phyloP scores from a whole-genome alignment of 176 grass and related monocot genomes.

The Chrysopogon serrulatus region DNA sequence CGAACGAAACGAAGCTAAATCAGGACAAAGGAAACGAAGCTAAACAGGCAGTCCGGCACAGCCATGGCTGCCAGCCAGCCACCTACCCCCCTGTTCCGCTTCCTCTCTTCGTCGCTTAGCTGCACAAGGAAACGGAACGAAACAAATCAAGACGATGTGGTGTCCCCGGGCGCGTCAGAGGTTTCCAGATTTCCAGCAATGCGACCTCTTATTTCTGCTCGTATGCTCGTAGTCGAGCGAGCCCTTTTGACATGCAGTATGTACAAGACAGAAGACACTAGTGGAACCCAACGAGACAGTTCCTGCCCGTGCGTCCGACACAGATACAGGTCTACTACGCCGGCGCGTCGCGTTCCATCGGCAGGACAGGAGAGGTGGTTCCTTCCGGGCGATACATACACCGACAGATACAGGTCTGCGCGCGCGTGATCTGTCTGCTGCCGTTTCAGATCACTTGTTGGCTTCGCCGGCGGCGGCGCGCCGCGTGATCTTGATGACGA shows the following conservation, averaged over 20 bases:
- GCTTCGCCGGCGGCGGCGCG: not conserved
- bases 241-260: too few relatives aligned
- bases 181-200: not conserved
- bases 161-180: too few relatives aligned
- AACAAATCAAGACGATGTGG: not conserved
- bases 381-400: not conserved
- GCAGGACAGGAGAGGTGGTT: not conserved
- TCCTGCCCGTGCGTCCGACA: not conserved
- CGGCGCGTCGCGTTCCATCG: too few relatives aligned
- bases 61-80: too few relatives aligned
- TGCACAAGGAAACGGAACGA: too few relatives aligned
- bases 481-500: conserved; percentile 70
- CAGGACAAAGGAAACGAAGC: too few relatives aligned
- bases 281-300: not conserved
- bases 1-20: not conserved
- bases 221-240: too few relatives aligned
- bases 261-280: not conserved
- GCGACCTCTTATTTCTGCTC: not conserved
- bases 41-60: too few relatives aligned
- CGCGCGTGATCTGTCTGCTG: too few relatives aligned
- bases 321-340: too few relatives aligned
- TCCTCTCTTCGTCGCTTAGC: too few relatives aligned
- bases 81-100: too few relatives aligned
- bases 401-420: not conserved
- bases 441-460: not conserved